Conservation (phyloP, 306 rosid genomes). For the Pyrus pyrifolia region DNA sequence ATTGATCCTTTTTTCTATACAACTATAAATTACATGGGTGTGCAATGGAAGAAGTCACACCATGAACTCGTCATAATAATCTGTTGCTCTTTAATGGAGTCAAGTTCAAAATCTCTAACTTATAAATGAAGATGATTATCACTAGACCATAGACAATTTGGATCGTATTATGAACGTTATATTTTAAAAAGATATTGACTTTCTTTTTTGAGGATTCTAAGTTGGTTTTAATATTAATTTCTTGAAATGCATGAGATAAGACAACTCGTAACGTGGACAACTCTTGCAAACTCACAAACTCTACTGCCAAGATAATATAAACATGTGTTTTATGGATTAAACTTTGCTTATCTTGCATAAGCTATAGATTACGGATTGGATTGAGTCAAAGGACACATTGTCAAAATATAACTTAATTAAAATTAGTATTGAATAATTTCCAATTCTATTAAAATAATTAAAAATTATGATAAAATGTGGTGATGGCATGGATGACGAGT, state of each 20-base stretch:
- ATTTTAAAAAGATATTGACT: neutral
- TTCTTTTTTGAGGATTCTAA: neutral
- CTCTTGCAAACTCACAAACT: neutral
- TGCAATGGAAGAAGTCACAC: neutral
- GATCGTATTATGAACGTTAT: neutral
- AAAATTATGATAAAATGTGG: neutral
- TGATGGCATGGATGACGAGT: constrained; percentile 10
- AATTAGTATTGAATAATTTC: neutral
- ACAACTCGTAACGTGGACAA: neutral
- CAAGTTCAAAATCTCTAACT: too few species aligned
- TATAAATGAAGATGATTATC: neutral
- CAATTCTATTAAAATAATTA: neutral
- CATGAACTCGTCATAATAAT: too few species aligned
- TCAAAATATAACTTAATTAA: neutral
- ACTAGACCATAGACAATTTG: too few species aligned
- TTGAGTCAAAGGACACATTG: constrained; percentile 5
- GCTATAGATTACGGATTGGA: neutral
- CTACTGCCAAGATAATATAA: neutral
- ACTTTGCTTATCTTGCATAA: neutral
- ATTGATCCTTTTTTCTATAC: too few species aligned
- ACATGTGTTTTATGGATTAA: neutral
- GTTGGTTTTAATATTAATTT: neutral
- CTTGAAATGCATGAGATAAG: neutral
- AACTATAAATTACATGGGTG: neutral
- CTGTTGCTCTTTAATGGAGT: too few species aligned